Percentiles rank a stretch among this genome's conserved stretches.
Conservation (phyloP, 176 grass and related monocot genomes). For the Alopecurus myosuroides region DNA sequence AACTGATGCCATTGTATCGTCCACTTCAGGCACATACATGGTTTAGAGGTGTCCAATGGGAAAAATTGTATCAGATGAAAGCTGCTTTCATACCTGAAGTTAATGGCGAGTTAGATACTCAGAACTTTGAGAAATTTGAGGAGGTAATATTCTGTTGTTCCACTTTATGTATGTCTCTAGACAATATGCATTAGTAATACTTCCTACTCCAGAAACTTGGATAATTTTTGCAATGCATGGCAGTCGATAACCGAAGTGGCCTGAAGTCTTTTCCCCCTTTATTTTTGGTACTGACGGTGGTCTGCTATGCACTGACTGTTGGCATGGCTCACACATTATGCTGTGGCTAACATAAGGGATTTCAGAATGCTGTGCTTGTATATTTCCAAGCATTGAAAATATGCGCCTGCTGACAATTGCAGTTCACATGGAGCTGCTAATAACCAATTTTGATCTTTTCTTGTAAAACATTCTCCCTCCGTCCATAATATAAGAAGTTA, state of each 20-base stretch:
- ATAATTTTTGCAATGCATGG: not conserved
- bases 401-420: not conserved
- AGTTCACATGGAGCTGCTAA: not conserved
- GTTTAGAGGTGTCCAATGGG: conserved; percentile 83
- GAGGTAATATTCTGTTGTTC: conserved; percentile 48
- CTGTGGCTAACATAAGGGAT: not conserved
- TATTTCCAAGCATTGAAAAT: conserved; percentile 20
- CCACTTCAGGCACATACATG: conserved; percentile 69
- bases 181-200: conserved; percentile 9
- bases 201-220: not conserved
- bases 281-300: not conserved
- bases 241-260: not conserved
- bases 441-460: not conserved
- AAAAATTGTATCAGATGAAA: conserved; percentile 89
- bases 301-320: not conserved
- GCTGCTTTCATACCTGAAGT: conserved; percentile 98
- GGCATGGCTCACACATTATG: not conserved
- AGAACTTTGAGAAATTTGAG: conserved; percentile 94
- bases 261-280: not conserved
- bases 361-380: not conserved
- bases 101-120: conserved; percentile 76
- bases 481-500: no score
- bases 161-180: not conserved
- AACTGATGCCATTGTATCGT: conserved; percentile 22
- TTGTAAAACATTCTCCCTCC: not conserved